These are phyloP conservation scores for Plasmodium fragile DNA, from an alignment of 169 alveolate species.

Conservation along the genomic window DNA sequence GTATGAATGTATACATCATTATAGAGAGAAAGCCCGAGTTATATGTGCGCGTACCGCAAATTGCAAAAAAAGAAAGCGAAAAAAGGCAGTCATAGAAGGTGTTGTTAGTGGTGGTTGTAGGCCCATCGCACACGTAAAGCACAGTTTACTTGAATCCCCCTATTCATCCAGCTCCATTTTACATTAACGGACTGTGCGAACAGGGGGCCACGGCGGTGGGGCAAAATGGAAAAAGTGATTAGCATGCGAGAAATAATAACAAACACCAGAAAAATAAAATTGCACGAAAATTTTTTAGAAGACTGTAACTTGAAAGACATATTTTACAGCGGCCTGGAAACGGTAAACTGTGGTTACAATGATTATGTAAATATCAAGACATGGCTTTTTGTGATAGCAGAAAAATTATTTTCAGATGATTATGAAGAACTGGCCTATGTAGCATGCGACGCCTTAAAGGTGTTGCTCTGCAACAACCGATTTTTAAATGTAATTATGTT, in stretches of 20 bases:
- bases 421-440: conserved; percentile 68
- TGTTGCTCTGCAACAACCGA: conserved; percentile 44
- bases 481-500: conserved; percentile 53
- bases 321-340: conserved; percentile 65
- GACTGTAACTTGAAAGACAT: conserved; percentile 66
- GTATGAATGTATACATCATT: not conserved
- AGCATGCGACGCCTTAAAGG: conserved; percentile 76
- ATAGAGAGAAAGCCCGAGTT: not conserved
- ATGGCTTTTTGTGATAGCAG: conserved; percentile 69
- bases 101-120: not conserved
- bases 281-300: conserved; percentile 75
- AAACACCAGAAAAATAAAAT: conserved; percentile 66
- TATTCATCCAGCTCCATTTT: not conserved
- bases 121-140: not conserved
- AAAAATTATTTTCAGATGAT: conserved; percentile 50
- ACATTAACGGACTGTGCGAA: not conserved
- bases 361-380: conserved; percentile 73
- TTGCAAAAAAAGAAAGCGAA: not conserved
- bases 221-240: conserved; percentile 69
- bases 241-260: conserved; percentile 74
- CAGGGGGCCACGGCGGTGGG: not conserved
- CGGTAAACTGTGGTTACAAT: conserved; percentile 69
- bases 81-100: not conserved
- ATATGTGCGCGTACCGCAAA: not conserved
- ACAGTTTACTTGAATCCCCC: not conserved